Percentiles rank a stretch among this genome's conserved stretches.
Evolutionary conservation across 2,329 filamentous ascomycete species (phyloP).

Genomic region (Daldinia eschscholtzii): DNA sequence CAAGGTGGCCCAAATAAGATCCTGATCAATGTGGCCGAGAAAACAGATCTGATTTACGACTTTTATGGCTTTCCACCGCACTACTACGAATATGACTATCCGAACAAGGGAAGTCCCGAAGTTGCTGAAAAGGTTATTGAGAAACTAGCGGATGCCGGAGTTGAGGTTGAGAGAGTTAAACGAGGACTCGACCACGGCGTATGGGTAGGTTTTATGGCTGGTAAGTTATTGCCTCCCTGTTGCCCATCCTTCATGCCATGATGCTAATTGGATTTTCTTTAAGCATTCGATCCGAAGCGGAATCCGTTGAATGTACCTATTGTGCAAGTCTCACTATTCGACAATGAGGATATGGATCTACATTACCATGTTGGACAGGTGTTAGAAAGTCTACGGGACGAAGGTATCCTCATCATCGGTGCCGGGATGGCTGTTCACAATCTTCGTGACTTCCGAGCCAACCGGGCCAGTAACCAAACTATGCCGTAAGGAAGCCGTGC

Average conservation of each 20-base stretch:
- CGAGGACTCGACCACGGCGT: constrained; percentile 74
- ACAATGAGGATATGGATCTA: constrained; percentile 63
- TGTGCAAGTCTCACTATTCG: constrained; percentile 70
- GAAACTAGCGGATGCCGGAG: constrained; percentile 61
- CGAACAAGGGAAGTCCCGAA: constrained; percentile 67
- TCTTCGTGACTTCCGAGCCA: constrained; percentile 52
- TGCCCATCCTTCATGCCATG: neutral
- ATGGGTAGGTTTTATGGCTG: constrained; percentile 66
- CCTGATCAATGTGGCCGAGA: constrained; percentile 68
- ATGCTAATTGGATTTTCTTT: neutral
- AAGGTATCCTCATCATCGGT: constrained; percentile 68
- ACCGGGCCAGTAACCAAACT: constrained; percentile 15
- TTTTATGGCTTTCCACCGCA: constrained; percentile 72
- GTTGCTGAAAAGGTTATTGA: constrained; percentile 65
- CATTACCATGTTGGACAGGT: constrained; percentile 69
- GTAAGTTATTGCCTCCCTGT: neutral
- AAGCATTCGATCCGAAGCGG: constrained; percentile 61
- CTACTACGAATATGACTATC: constrained; percentile 70
- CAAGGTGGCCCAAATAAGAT: constrained; percentile 64
- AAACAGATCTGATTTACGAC: constrained; percentile 70
- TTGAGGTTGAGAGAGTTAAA: constrained; percentile 65
- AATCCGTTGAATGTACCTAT: constrained; percentile 67
- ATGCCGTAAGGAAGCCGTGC: neutral
- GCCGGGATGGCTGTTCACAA: constrained; percentile 71
- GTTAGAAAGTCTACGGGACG: constrained; percentile 64